phyloP scores from a whole-genome alignment of 2,329 filamentous ascomycete genomes.

The Fusarium verticillioides region DNA sequence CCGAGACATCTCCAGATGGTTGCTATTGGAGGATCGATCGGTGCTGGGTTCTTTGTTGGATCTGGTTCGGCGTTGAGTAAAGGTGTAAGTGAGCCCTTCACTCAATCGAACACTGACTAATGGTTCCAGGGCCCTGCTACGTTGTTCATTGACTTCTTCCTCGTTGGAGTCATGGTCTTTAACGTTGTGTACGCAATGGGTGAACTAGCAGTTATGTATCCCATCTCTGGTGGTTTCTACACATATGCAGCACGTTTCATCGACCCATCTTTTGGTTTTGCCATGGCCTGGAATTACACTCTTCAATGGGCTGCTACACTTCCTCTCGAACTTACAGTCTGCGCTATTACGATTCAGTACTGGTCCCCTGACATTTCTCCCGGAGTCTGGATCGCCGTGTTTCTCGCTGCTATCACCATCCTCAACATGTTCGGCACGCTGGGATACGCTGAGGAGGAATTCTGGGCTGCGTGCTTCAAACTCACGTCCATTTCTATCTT shows the following conservation, averaged over 20 bases:
- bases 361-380: constrained; percentile 54
- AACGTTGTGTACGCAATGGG: constrained; percentile 69
- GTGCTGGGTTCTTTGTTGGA: constrained; percentile 71
- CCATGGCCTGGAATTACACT: constrained; percentile 62
- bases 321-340: constrained; percentile 55
- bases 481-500: constrained; percentile 67
- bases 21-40: constrained; percentile 70
- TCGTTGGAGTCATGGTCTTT: constrained; percentile 70
- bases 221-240: constrained; percentile 69
- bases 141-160: constrained; percentile 62
- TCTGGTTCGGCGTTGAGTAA: constrained; percentile 63
- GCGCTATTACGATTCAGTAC: constrained; percentile 56
- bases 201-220: constrained; percentile 70
- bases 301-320: constrained; percentile 57
- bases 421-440: constrained; percentile 67
- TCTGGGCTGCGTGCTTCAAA: constrained; percentile 65
- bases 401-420: constrained; percentile 60
- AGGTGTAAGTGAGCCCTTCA: constrained; percentile 47
- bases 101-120: not conserved
- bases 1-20: constrained; percentile 71
- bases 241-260: constrained; percentile 56
- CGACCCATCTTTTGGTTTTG: constrained; percentile 67
- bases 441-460: constrained; percentile 66
- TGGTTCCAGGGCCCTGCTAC: constrained; percentile 52
- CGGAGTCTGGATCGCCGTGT: constrained; percentile 56